Percentiles rank a stretch among this genome's conserved stretches.
Conservation (phyloP, 176 grass and related monocot genomes). For the Phoenix roebelenii region DNA sequence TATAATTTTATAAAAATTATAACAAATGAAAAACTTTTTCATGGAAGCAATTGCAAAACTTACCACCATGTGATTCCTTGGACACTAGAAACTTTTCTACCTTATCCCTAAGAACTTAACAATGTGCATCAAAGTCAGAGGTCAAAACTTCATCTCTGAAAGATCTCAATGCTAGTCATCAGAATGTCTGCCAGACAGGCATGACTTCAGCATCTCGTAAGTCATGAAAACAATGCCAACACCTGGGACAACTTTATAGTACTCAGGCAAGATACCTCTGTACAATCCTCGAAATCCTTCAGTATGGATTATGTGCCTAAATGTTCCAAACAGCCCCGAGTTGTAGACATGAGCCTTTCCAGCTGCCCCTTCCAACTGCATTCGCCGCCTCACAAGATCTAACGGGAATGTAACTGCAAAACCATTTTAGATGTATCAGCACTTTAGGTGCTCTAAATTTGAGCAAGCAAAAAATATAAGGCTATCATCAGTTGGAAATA, state of each 20-base stretch:
- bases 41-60: neutral
- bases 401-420: slow-evolving; percentile 84
- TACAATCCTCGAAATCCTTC: slow-evolving; percentile 81
- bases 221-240: slow-evolving; percentile 97
- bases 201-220: slow-evolving; percentile 63
- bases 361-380: slow-evolving; percentile 82
- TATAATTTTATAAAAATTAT: slow-evolving; percentile 19
- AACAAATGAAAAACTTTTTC: neutral
- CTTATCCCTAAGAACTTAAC: no score
- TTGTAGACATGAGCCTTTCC: slow-evolving; percentile 71
- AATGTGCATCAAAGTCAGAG: no score
- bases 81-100: neutral
- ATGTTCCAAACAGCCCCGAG: slow-evolving; percentile 66
- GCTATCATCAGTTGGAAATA: no score
- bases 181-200: slow-evolving; percentile 30
- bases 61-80: neutral
- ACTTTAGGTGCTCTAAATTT: no score
- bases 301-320: slow-evolving; percentile 54
- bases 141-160: no score
- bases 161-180: slow-evolving; percentile 25
- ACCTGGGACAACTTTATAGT: slow-evolving; percentile 90
- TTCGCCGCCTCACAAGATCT: slow-evolving; percentile 84
- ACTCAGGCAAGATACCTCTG: slow-evolving; percentile 94
- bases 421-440: neutral
- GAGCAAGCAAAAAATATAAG: no score